Conservation (phyloP, 345 rosid species). For the Moricandia arvensis region DNA sequence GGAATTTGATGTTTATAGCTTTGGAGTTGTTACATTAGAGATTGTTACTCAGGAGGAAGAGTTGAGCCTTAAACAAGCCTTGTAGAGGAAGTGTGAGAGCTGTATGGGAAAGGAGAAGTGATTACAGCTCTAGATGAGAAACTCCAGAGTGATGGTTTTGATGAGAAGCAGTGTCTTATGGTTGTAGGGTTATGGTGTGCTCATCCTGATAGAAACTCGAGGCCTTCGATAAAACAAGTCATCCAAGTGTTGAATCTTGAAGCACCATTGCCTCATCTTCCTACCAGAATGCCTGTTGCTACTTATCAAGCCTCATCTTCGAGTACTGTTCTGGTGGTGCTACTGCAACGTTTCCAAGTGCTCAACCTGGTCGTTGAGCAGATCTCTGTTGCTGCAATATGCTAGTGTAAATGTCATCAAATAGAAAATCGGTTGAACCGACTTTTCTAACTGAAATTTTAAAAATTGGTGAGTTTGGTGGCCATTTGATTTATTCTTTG, state of each 20-base stretch:
- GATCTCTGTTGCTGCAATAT: neutral
- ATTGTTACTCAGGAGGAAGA: slow-evolving; percentile 37
- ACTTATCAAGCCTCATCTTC: slow-evolving; percentile 39
- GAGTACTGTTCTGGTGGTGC: slow-evolving; percentile 41
- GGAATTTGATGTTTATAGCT: slow-evolving; percentile 49
- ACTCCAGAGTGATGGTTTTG: slow-evolving; percentile 30
- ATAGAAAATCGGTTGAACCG: slow-evolving; percentile 26
- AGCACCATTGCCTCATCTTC: slow-evolving; percentile 47
- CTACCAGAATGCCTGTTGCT: slow-evolving; percentile 41
- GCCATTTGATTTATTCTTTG: slow-evolving; percentile 7
- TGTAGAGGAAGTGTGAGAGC: slow-evolving; percentile 55
- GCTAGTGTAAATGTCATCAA: neutral
- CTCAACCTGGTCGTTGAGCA: slow-evolving; percentile 40
- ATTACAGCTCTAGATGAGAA: slow-evolving; percentile 37
- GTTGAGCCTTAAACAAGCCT: slow-evolving; percentile 29
- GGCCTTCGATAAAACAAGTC: slow-evolving; percentile 55
- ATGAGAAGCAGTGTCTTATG: slow-evolving; percentile 44
- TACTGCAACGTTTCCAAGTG: slow-evolving; percentile 31
- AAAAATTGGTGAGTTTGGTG: slow-evolving; percentile 38
- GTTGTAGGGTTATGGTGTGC: slow-evolving; percentile 63
- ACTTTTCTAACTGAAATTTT: slow-evolving; percentile 31
- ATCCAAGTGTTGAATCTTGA: slow-evolving; percentile 52
- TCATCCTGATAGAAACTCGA: slow-evolving; percentile 43
- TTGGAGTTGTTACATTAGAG: slow-evolving; percentile 47
- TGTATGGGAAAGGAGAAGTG: slow-evolving; percentile 39